Conservation (phyloP, 1,139 yeast species). For the Pichia inconspicua region DNA sequence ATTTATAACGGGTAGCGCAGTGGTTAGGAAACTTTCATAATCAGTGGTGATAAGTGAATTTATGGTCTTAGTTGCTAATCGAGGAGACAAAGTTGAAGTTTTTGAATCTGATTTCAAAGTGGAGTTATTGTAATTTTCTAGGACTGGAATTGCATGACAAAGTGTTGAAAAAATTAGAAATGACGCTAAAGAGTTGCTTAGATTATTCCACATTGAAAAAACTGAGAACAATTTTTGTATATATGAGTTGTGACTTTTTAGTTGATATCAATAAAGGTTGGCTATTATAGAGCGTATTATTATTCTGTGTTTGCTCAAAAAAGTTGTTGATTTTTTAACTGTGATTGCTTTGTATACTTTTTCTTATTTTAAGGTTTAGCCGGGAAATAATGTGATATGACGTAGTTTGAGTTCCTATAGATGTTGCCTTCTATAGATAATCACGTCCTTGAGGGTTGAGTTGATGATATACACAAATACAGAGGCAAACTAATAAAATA, state of each 20-base stretch:
- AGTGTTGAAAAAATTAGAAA: too few species aligned
- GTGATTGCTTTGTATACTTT: slow-evolving; percentile 1
- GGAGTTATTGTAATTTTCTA: not conserved
- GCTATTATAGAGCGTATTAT: not conserved
- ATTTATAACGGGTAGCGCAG: slow-evolving; percentile 11
- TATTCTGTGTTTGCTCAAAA: not conserved
- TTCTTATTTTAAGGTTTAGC: slow-evolving; percentile 1
- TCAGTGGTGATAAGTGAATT: not conserved
- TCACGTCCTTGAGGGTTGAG: not conserved
- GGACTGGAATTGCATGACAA: not conserved
- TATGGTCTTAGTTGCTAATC: not conserved
- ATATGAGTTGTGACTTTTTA: too few species aligned
- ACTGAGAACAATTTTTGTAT: too few species aligned
- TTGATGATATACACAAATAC: not conserved
- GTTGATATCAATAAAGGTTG: too few species aligned
- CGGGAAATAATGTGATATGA: not conserved
- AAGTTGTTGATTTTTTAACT: not conserved
- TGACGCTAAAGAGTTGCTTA: not conserved
- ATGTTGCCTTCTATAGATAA: too few species aligned
- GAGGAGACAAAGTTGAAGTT: not conserved
- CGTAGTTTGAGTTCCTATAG: not conserved
- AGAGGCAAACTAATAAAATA: not conserved
- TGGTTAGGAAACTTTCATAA: not conserved
- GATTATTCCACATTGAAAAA: not conserved
- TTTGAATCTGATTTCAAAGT: slow-evolving; percentile 1